Base-by-base conservation (phyloP, 225 moss, liverwort and hornwort species). In the Pseudisothecium myosuroides region DNA sequence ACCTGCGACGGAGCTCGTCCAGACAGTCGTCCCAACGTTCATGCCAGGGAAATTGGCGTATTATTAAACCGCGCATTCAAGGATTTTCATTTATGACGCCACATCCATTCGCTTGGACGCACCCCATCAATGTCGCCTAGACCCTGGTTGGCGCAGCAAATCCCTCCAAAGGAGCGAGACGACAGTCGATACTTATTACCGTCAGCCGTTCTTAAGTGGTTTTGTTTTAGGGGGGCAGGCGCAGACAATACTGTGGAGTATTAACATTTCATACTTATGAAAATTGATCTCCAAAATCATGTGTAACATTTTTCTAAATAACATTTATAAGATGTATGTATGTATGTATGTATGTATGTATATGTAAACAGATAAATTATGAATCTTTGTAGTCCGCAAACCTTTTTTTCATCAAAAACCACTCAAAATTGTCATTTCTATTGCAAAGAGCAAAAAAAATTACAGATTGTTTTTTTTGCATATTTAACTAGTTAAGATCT, bases 21-120 rank as follows among this genome's bases (percentile, higher is more conserved):
- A 26, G 45, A 45, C 45, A 45, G 79, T 16, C 49, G 37, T 45
- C 73, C 62, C 72, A 89, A 89, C 89, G 89, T 84, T 89, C 89
- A 63, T 62, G 84, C 32, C 41, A 80, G 80, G 3, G 12, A 39
- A 8, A 3, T 83, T 82, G 83, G 34, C 69, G 50, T 28, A 36
- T 26, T 34, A 58, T 65, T 85, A 56, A 63, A 77, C 32, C 78
- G 55, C 72, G 83, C 58, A 89, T 58, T 87, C 71, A 79, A 88
- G 67, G 67, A 45, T 86, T 31, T 29, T 15, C 69, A 88, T 81
- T 88, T 28, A 91, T 83, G 83, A 79, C 72, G 69, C 72, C 34
- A 89, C 86, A 86, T 83, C 86, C 78, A 77, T 86, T 63, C 77
- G 69, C 78, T 86, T 86, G 91, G 89, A 89, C 86, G 64, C 86